Evolutionary conservation across 2,329 filamentous ascomycete species (phyloP).

Genomic region (Xylaria multiplex): DNA sequence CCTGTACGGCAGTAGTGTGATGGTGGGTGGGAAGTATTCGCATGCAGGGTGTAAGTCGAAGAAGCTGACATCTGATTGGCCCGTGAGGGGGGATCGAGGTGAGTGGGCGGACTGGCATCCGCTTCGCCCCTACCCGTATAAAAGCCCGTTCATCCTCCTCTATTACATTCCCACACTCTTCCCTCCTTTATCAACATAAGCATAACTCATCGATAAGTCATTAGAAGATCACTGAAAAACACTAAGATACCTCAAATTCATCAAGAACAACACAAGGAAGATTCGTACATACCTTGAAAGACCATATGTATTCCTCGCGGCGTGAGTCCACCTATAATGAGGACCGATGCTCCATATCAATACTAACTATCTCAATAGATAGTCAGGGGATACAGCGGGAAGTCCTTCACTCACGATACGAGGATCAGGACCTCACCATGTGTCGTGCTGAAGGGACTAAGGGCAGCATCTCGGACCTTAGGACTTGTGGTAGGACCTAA

Average conservation of each 20-base stretch:
- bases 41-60: constrained; percentile 38
- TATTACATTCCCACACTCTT: constrained; percentile 36
- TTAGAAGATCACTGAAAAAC: constrained; percentile 29
- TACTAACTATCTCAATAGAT: constrained; percentile 33
- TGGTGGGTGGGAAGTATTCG: constrained; percentile 34
- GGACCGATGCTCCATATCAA: constrained; percentile 13
- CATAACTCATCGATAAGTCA: constrained; percentile 36
- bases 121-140: constrained; percentile 46
- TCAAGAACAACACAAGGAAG: constrained; percentile 32
- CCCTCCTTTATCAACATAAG: constrained; percentile 35
- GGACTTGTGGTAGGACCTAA: constrained; percentile 27
- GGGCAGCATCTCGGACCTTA: constrained; percentile 10
- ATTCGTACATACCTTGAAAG: constrained; percentile 31
- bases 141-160: constrained; percentile 42
- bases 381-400: constrained; percentile 14
- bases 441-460: constrained; percentile 17
- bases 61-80: constrained; percentile 41
- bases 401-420: constrained; percentile 14
- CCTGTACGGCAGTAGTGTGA: constrained; percentile 28
- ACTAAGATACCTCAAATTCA: constrained; percentile 30
- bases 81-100: constrained; percentile 31
- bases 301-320: constrained; percentile 27
- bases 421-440: constrained; percentile 14
- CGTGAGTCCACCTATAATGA: constrained; percentile 33
- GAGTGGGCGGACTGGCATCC: constrained; percentile 36